Base-by-base conservation (phyloP, 2,329 filamentous ascomycete species). In the Rutstroemia sydowiana region DNA sequence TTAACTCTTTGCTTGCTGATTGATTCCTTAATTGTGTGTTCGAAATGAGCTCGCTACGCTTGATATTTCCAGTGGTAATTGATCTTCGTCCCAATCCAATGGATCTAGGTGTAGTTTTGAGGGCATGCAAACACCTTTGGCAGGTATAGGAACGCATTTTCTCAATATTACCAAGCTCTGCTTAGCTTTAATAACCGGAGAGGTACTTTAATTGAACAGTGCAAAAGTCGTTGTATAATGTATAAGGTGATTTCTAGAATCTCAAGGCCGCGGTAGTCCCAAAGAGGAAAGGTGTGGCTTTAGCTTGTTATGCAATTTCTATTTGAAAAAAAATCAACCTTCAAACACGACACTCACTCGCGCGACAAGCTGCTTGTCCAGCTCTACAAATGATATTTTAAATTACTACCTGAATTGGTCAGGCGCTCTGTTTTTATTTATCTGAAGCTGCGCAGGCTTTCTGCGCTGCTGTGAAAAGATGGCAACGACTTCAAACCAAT, bases 401-500 rank as follows among this genome's bases (percentile, higher is more conserved):
- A 8, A n/a, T 16, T 46, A 54, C 36, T 45, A 20, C 16, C 44
- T 31, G 18, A 20, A 8, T 20, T 16, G 26, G 42, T 23, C 40
- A 14, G 16, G 30, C 8, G 34, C 26, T 20, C 8, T 26, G 45
- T 41, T 43, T 20, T 39, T 26, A 11, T 39, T 45, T 32, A 39
- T n/a, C 45, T 45, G 39, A 52, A 56, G 52, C 58, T 61, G 59
- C 61, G 56, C 61, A 65, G 59, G 59, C 54, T 57, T 53, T 59
- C 60, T 59, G 63, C 59, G 58, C 55, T 41, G 42, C 49, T 47
- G 53, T 55, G 47, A 59, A 60, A 65, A 55, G 30, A 97, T 97
- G 93, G 92, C 93, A 75, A 95, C 91, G 69, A 96, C 92, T 56
- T 96, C 91, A 60, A 92, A 92, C 70, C 95, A 96, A 89, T 96